Evolutionary conservation across 352 stramenopile species (phyloP), one percentile per base, ranked within the genome.

Genomic region (Phytopythium oedochilum): DNA sequence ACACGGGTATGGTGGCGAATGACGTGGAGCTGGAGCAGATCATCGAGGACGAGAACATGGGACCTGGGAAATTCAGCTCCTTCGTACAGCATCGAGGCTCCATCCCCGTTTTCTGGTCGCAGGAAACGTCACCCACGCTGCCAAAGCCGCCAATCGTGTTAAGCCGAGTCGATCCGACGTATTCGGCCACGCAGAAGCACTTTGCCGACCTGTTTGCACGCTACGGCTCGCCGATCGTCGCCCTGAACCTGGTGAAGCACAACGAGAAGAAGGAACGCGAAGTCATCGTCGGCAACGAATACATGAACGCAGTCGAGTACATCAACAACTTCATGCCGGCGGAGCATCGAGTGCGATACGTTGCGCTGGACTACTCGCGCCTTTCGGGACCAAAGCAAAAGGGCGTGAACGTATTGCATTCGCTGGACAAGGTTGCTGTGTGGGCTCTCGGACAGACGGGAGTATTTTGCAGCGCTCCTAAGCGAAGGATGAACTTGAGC

Each of bases 41-140:
- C 49, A 83, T 98, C 22, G 88, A 95, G 56, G 77, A 96, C 48
- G 83, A 95, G 55, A 93, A 76, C 51, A 96, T 75, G 88, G 83
- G 83, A 1, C 92, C 72, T 48, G 93, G 78, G 18, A 96, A 96
- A 20, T 98, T 99, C 63, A 98, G 89, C 20, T 97, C 88, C 3
- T 99, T 96, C 61, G 82, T 99, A 39, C 97, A 99, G 71, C 94
- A 99, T 49, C 90, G 98, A 32, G 97, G 97, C 5, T 99, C 94
- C 4, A 99, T 99, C 68, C 98, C 98, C n/a, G 98, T 98, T 0
- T 99, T 98, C 66, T 99, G 98, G 98, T 98, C 95, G 0, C 98
- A 99, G 70, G 96, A 99, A 60, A 98, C 91, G 5, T 98, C 83
- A 32, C 94, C 98, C 7, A 98, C 96, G 8, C 88, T 99, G 45